These are phyloP conservation scores for Phlegmacium glaucopus DNA, from an alignment of 768 basidiomycete species.

Conservation along the genomic window DNA sequence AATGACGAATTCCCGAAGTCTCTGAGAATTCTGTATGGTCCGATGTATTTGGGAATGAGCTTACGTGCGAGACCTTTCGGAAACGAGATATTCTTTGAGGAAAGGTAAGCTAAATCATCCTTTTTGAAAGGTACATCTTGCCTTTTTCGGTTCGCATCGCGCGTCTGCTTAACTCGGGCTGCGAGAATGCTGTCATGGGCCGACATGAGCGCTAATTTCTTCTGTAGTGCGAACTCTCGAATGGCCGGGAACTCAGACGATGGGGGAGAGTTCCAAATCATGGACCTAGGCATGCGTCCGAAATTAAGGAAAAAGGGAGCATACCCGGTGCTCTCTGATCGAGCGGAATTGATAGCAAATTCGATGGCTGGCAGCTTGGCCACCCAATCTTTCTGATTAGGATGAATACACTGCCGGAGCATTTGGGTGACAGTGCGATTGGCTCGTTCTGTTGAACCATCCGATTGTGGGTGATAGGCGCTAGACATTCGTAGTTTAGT, in stretches of 20 bases:
- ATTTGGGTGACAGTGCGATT: slow-evolving; percentile 19
- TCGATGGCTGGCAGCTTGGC: slow-evolving; percentile 22
- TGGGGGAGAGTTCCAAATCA: slow-evolving; percentile 16
- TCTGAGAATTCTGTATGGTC: slow-evolving; percentile 9
- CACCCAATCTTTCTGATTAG: slow-evolving; percentile 31
- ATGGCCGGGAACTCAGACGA: slow-evolving; percentile 17
- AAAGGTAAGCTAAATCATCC: slow-evolving; percentile 17
- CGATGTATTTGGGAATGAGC: slow-evolving; percentile 20
- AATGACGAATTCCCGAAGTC: slow-evolving; percentile 6
- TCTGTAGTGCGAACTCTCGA: slow-evolving; percentile 12
- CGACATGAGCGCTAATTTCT: slow-evolving; percentile 21
- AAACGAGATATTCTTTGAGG: slow-evolving; percentile 15
- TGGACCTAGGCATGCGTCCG: slow-evolving; percentile 14
- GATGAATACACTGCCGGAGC: slow-evolving; percentile 17
- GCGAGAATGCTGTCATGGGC: slow-evolving; percentile 32
- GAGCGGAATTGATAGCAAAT: slow-evolving; percentile 18
- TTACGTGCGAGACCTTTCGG: slow-evolving; percentile 20
- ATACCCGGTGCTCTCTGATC: slow-evolving; percentile 18
- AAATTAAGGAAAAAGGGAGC: slow-evolving; percentile 24
- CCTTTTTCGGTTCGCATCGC: slow-evolving; percentile 23
- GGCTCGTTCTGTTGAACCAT: slow-evolving; percentile 12
- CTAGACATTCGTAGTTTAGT: slow-evolving; percentile 7
- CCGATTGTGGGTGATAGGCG: slow-evolving; percentile 9
- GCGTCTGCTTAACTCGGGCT: slow-evolving; percentile 26
- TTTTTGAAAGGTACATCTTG: slow-evolving; percentile 9